Conservation (phyloP, 805 yeast genomes). For the Osmozyma mogii region DNA sequence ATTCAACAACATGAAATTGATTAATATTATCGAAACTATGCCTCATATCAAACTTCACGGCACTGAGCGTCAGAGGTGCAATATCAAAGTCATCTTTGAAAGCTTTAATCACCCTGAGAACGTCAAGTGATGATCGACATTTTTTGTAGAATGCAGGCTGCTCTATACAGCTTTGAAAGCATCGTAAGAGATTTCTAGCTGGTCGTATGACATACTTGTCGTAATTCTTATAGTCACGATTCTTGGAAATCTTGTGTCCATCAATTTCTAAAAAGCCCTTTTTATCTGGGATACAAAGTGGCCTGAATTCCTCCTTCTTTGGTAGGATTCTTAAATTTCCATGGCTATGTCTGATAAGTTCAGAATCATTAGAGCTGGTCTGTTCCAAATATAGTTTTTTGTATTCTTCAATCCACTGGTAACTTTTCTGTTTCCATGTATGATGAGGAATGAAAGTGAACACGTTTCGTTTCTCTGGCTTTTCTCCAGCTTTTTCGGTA, state of each 20-base stretch:
- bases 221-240: constrained; percentile 24
- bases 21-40: constrained; percentile 74
- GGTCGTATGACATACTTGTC: constrained; percentile 37
- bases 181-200: constrained; percentile 16
- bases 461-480: constrained; percentile 24
- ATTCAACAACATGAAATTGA: constrained; percentile 29
- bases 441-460: constrained; percentile 48
- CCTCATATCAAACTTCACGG: constrained; percentile 66
- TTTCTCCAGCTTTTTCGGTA: constrained; percentile 35
- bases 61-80: constrained; percentile 39
- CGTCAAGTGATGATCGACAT: no score
- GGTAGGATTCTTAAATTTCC: constrained; percentile 51
- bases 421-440: constrained; percentile 44
- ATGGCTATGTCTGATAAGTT: constrained; percentile 11
- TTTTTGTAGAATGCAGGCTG: no score
- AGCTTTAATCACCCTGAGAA: constrained; percentile 28
- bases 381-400: constrained; percentile 24
- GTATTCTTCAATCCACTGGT: constrained; percentile 37
- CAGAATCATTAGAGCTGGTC: neutral
- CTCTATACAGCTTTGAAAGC: neutral
- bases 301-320: constrained; percentile 50
- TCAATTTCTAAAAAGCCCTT: neutral
- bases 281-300: constrained; percentile 45
- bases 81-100: constrained; percentile 26
- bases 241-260: constrained; percentile 11